phyloP scores from a whole-genome alignment of 192 early-diverging fungal genomes.

The Thamnidium elegans region DNA sequence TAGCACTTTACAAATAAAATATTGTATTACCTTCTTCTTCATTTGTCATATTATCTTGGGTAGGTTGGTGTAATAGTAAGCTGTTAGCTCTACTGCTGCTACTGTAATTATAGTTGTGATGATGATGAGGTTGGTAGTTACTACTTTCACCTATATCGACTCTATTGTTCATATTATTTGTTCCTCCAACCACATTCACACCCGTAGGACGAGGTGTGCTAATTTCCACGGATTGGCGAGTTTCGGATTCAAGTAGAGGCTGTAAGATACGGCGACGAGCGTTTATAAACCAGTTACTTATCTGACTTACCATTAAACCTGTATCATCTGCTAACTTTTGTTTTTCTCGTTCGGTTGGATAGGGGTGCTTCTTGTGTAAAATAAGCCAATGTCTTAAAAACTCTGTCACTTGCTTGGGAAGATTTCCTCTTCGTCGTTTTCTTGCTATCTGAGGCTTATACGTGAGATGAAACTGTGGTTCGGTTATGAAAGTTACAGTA shows the following conservation, averaged over 20 bases:
- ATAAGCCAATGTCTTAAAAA: constrained; percentile 18
- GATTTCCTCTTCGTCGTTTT: constrained; percentile 17
- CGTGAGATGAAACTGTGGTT: background rate
- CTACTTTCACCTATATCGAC: background rate
- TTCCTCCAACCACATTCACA: too few relatives aligned
- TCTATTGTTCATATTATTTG: background rate
- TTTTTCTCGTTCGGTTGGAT: constrained; percentile 19
- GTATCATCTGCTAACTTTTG: constrained; percentile 8
- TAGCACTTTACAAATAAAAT: background rate
- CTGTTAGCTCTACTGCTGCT: too few relatives aligned
- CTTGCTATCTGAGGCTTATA: background rate
- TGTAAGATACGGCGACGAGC: constrained; percentile 15
- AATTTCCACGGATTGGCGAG: background rate
- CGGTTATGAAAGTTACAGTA: background rate
- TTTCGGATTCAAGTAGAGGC: constrained; percentile 15
- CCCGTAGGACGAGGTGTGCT: too few relatives aligned
- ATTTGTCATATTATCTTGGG: background rate
- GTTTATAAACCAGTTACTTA: constrained; percentile 22
- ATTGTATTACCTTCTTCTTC: constrained; percentile 5
- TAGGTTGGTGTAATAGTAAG: too few relatives aligned
- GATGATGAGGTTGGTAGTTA: constrained; percentile 10
- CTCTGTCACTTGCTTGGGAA: constrained; percentile 18
- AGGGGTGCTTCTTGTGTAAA: constrained; percentile 20
- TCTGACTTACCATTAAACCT: constrained; percentile 18
- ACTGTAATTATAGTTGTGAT: background rate